Conservation (phyloP, 73 alveolate genomes). For the Stentor roeselii region DNA sequence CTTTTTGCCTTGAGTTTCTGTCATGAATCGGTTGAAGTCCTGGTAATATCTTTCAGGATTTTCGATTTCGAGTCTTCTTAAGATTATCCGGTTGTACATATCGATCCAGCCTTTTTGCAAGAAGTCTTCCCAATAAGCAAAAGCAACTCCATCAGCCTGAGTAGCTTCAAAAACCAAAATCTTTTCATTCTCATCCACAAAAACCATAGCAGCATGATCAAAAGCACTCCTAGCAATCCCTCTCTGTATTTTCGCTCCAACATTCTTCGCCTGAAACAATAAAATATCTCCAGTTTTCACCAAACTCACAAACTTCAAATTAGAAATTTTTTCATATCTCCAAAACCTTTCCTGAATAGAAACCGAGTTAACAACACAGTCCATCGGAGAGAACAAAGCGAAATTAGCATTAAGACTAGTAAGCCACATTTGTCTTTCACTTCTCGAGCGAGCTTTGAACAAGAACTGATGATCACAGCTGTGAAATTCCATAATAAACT, state of each 20-base stretch:
- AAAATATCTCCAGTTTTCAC: conserved; percentile 44
- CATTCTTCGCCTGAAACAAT: conserved; percentile 34
- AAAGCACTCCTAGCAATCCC: conserved; percentile 30
- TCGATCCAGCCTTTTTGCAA: conserved; percentile 24
- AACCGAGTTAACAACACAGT: not conserved
- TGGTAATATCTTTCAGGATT: conserved; percentile 6
- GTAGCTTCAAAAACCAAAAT: conserved; percentile 9
- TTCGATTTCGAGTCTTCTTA: conserved; percentile 28
- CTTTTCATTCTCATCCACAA: not conserved
- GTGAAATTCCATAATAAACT: conserved; percentile 11
- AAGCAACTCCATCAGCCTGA: conserved; percentile 31
- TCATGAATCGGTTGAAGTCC: not conserved
- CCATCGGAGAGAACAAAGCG: not conserved
- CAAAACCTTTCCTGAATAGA: conserved; percentile 28
- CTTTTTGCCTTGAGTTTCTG: not conserved
- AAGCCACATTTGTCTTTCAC: not conserved
- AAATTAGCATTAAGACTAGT: not conserved
- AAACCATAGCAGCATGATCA: conserved; percentile 43
- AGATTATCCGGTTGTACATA: conserved; percentile 31
- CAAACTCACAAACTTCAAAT: conserved; percentile 21
- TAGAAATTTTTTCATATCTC: conserved; percentile 20
- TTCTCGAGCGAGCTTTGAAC: conserved; percentile 20
- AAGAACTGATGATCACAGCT: conserved; percentile 33
- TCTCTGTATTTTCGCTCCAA: conserved; percentile 40
- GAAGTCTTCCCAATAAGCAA: conserved; percentile 35